Evolutionary conservation across 2,329 filamentous ascomycete genomes (phyloP).

Genomic region (Claviceps pazoutovae): DNA sequence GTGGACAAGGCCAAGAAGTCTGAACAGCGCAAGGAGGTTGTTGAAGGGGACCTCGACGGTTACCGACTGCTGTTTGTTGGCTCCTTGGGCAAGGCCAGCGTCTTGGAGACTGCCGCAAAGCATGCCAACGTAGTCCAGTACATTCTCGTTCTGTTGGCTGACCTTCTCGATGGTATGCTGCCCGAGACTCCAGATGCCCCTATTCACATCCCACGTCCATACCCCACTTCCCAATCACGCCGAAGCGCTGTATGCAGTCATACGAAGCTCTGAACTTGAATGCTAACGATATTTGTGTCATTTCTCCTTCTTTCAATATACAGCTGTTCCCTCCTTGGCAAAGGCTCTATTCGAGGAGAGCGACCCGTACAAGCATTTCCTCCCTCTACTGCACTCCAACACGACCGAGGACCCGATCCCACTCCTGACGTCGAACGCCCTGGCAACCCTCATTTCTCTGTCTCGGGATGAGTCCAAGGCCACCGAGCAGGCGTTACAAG

Average conservation of each 20-base stretch:
- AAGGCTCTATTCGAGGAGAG: slow-evolving; percentile 61
- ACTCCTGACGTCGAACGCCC: slow-evolving; percentile 75
- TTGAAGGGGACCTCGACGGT: slow-evolving; percentile 65
- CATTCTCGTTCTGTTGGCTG: slow-evolving; percentile 75
- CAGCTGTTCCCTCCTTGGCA: slow-evolving; percentile 68
- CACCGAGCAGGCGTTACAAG: slow-evolving; percentile 63
- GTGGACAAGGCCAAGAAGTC: slow-evolving; percentile 85
- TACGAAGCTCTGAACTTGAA: not conserved
- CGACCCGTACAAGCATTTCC: slow-evolving; percentile 69
- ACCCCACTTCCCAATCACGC: not conserved
- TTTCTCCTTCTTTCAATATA: not conserved
- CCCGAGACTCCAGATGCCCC: not conserved
- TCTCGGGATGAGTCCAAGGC: slow-evolving; percentile 49
- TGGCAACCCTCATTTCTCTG: slow-evolving; percentile 62
- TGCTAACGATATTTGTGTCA: not conserved
- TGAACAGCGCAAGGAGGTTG: slow-evolving; percentile 70
- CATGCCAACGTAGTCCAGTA: slow-evolving; percentile 89
- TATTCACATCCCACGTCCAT: not conserved
- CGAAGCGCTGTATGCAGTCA: too few species aligned
- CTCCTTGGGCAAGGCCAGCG: slow-evolving; percentile 50
- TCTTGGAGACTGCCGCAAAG: slow-evolving; percentile 75
- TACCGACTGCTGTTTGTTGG: slow-evolving; percentile 75
- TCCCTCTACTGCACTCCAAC: slow-evolving; percentile 75
- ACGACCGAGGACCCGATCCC: slow-evolving; percentile 66
- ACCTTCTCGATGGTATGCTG: slow-evolving; percentile 67